A percentile compares a stretch with the other conserved stretches of the same genome.
Evolutionary conservation across 768 basidiomycete species (phyloP).

Genomic region (Mycena pura): DNA sequence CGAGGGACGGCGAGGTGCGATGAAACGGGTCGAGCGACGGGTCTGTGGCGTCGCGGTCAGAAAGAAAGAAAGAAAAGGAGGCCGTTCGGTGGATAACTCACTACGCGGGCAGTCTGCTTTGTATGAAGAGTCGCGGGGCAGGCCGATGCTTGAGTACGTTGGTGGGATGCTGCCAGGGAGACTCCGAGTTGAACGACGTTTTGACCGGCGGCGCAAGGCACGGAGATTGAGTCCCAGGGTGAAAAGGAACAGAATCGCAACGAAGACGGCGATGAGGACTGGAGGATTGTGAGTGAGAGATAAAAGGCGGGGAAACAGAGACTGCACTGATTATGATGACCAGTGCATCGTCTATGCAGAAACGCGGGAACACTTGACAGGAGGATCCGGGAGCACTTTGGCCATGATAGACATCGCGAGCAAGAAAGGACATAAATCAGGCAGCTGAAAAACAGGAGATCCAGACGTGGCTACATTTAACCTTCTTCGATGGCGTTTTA

Average conservation of each 20-base stretch:
- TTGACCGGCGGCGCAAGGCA: neutral
- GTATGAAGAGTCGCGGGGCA: neutral
- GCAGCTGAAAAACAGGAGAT: slow-evolving; percentile 11
- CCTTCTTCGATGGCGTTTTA: slow-evolving; percentile 6
- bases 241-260: neutral
- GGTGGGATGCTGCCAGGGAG: slow-evolving; percentile 5
- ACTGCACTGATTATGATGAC: slow-evolving; percentile 8
- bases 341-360: slow-evolving; percentile 4
- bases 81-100: slow-evolving; percentile 7
- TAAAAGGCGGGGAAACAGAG: neutral
- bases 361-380: slow-evolving; percentile 1
- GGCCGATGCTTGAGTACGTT: slow-evolving; percentile 13
- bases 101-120: slow-evolving; percentile 1
- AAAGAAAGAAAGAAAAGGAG: slow-evolving; percentile 3
- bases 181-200: no score
- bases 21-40: slow-evolving; percentile 34
- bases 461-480: slow-evolving; percentile 2
- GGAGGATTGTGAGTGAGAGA: neutral
- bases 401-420: slow-evolving; percentile 2
- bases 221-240: slow-evolving; percentile 13
- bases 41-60: neutral
- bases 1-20: slow-evolving; percentile 29
- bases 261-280: slow-evolving; percentile 9
- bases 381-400: slow-evolving; percentile 2
- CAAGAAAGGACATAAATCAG: neutral